These are phyloP conservation scores for Gossypium ekmanianum DNA, from an alignment of 345 rosid species.

Conservation along the genomic window DNA sequence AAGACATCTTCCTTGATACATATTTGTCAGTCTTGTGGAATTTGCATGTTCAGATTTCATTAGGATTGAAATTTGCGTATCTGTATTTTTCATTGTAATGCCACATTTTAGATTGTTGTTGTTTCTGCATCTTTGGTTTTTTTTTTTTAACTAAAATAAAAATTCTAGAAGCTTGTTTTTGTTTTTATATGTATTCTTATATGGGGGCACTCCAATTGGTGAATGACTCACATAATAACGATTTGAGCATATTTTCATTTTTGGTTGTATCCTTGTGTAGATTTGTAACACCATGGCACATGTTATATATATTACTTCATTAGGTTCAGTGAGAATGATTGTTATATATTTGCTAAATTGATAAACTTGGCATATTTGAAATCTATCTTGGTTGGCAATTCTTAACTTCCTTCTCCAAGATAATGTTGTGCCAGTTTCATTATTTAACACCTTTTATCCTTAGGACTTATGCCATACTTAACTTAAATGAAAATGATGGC, in stretches of 20 bases:
- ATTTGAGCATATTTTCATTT: not conserved
- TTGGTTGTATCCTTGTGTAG: not conserved
- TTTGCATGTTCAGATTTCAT: not conserved
- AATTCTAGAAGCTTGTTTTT: not conserved
- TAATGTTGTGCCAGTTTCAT: not conserved
- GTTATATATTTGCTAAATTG: not conserved
- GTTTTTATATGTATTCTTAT: not conserved
- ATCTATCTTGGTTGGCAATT: not conserved
- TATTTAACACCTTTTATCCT: not conserved
- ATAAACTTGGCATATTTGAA: not conserved
- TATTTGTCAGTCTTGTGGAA: not conserved
- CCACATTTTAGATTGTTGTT: not conserved
- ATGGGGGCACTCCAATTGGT: not conserved
- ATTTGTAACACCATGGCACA: not conserved
- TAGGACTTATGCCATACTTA: not conserved
- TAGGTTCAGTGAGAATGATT: not conserved
- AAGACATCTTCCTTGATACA: not conserved
- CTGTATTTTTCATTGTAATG: not conserved
- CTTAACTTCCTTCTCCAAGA: not conserved
- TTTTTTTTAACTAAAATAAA: no score
- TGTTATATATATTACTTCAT: constrained; percentile 2
- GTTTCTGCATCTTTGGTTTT: not conserved
- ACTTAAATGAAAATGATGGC: not conserved
- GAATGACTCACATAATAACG: not conserved
- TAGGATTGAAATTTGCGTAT: not conserved